Conservation (phyloP, 768 basidiomycete species). For the Gymnopilus junonius region DNA sequence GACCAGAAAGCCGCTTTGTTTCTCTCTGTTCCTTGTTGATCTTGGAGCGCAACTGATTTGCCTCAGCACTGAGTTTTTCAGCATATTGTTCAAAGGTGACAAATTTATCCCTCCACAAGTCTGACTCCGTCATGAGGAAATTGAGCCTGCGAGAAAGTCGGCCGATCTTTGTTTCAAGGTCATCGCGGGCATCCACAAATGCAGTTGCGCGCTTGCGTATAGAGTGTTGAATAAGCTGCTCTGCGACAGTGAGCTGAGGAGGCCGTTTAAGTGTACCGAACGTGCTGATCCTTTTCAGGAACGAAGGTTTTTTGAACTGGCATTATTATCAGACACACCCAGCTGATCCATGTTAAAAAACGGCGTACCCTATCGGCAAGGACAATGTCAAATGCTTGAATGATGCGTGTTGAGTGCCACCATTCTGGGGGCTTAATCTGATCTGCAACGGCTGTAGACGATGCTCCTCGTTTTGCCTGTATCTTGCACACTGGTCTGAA, state of each 20-base stretch:
- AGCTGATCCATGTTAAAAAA: background rate
- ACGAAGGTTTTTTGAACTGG: slow-evolving; percentile 87
- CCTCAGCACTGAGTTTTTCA: slow-evolving; percentile 87
- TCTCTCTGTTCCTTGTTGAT: slow-evolving; percentile 92
- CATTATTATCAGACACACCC: slow-evolving; percentile 1
- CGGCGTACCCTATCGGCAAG: slow-evolving; percentile 76
- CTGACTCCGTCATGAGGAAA: slow-evolving; percentile 90
- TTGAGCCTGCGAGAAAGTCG: slow-evolving; percentile 83
- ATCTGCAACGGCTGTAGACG: slow-evolving; percentile 84
- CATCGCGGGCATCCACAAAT: slow-evolving; percentile 92
- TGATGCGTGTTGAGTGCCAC: slow-evolving; percentile 93
- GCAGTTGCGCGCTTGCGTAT: slow-evolving; percentile 94
- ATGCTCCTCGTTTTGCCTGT: slow-evolving; percentile 79
- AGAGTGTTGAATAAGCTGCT: slow-evolving; percentile 84
- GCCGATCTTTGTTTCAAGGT: slow-evolving; percentile 93
- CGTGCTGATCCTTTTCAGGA: slow-evolving; percentile 83
- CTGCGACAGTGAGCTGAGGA: slow-evolving; percentile 76
- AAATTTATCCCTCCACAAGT: slow-evolving; percentile 92
- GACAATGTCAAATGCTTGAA: slow-evolving; percentile 88
- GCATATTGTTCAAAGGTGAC: slow-evolving; percentile 94
- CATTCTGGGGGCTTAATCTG: slow-evolving; percentile 89
- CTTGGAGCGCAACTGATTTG: slow-evolving; percentile 81
- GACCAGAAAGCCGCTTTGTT: slow-evolving; percentile 81
- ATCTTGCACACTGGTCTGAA: slow-evolving; percentile 93
- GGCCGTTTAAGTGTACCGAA: slow-evolving; percentile 73